phyloP scores from a whole-genome alignment of 148 eudicot genomes.

The Persicaria maculosa region DNA sequence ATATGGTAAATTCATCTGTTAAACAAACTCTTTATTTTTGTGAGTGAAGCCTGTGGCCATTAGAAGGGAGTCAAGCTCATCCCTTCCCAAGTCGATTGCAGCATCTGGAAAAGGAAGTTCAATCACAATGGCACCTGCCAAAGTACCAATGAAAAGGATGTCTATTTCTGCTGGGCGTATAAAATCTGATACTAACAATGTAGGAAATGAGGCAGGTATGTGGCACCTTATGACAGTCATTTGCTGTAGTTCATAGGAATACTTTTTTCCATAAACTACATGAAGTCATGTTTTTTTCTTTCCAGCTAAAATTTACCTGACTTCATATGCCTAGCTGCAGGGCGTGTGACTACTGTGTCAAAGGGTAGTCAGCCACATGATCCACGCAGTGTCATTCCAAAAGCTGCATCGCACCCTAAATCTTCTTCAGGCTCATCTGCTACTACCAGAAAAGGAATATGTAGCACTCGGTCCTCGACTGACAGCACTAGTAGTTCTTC shows the following conservation, averaged over 20 bases:
- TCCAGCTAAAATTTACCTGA: background rate
- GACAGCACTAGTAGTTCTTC: slow-evolving; percentile 48
- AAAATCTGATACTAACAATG: slow-evolving; percentile 37
- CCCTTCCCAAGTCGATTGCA: slow-evolving; percentile 36
- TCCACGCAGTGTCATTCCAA: slow-evolving; percentile 38
- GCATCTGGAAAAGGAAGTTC: slow-evolving; percentile 26
- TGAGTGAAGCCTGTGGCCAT: slow-evolving; percentile 33
- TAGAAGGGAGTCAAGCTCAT: slow-evolving; percentile 29
- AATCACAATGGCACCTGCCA: slow-evolving; percentile 27
- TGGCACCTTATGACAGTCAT: background rate
- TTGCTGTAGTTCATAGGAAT: background rate
- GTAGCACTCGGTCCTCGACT: slow-evolving; percentile 40
- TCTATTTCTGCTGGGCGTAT: slow-evolving; percentile 34
- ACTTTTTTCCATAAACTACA: background rate
- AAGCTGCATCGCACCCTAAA: slow-evolving; percentile 32
- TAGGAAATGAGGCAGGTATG: slow-evolving; percentile 32
- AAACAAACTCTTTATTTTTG: background rate
- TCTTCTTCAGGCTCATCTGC: slow-evolving; percentile 38
- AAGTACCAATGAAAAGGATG: slow-evolving; percentile 46
- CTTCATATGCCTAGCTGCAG: slow-evolving; percentile 27
- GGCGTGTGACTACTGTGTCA: slow-evolving; percentile 30
- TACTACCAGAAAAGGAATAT: slow-evolving; percentile 24
- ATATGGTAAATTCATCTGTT: background rate
- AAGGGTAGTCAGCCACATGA: slow-evolving; percentile 27
- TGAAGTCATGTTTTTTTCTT: background rate